These are phyloP conservation scores for Pyrenochaeta sp. DNA, from an alignment of 2,329 filamentous ascomycete species.

Conservation along the genomic window DNA sequence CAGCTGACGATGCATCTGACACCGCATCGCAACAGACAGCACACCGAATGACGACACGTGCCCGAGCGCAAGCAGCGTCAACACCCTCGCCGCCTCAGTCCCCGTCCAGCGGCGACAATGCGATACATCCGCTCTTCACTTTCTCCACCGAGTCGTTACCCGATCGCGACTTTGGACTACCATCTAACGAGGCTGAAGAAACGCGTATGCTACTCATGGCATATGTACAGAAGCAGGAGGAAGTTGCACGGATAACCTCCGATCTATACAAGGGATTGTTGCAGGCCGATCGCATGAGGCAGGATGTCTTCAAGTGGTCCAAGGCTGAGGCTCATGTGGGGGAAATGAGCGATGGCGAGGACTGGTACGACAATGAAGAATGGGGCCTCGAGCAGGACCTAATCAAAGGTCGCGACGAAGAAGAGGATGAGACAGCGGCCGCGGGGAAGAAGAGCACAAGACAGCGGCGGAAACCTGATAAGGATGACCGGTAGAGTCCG, in stretches of 20 bases:
- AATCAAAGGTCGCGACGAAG: conserved; percentile 84
- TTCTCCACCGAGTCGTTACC: conserved; percentile 69
- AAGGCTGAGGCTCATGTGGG: conserved; percentile 80
- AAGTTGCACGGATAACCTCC: conserved; percentile 75
- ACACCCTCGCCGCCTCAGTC: conserved; percentile 54
- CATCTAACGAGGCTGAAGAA: conserved; percentile 78
- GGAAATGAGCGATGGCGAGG: conserved; percentile 87
- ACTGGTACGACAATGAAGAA: conserved; percentile 86
- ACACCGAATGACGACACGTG: conserved; percentile 65
- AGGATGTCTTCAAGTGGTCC: conserved; percentile 75
- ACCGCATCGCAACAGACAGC: conserved; percentile 54
- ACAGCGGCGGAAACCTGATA: conserved; percentile 47
- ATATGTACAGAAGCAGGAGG: conserved; percentile 87
- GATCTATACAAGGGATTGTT: conserved; percentile 75
- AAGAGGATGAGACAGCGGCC: conserved; percentile 70
- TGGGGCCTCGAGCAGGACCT: conserved; percentile 78
- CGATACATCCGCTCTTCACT: conserved; percentile 78
- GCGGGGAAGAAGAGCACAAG: conserved; percentile 60
- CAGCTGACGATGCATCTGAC: conserved; percentile 51
- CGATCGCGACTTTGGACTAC: conserved; percentile 76
- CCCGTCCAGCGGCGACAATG: conserved; percentile 59
- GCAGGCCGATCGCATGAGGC: conserved; percentile 75
- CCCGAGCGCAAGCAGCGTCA: conserved; percentile 58
- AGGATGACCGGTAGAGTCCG: conserved; percentile 43
- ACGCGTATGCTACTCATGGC: conserved; percentile 76